Conservation (phyloP, 768 basidiomycete species). For the Rhodosporidiobolus sp. region DNA sequence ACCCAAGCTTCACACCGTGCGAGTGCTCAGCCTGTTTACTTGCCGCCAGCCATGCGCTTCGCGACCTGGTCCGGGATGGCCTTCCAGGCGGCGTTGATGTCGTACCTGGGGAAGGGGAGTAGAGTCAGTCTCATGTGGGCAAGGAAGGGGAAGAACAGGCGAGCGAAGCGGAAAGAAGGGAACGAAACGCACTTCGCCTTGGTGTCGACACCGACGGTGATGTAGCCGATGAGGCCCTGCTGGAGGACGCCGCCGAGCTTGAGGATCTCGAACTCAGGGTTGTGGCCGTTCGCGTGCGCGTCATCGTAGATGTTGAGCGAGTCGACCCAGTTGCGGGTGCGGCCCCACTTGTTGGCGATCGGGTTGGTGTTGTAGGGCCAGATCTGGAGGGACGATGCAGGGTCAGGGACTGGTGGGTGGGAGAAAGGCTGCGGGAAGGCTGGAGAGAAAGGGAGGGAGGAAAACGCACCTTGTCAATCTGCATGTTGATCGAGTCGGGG, state of each 20-base stretch:
- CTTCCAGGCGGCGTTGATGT: constrained; percentile 11
- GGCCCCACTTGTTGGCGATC: constrained; percentile 45
- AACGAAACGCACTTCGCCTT: constrained; percentile 12
- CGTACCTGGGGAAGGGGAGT: not conserved
- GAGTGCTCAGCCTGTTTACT: not conserved
- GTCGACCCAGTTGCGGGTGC: constrained; percentile 49
- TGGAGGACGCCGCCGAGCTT: constrained; percentile 46
- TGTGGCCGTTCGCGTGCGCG: constrained; percentile 46
- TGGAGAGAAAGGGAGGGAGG: not conserved
- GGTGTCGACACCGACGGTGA: constrained; percentile 46
- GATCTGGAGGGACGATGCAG: not conserved
- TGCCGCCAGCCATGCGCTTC: not conserved
- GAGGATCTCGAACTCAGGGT: constrained; percentile 46
- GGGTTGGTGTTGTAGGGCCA: constrained; percentile 46
- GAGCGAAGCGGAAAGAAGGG: no score
- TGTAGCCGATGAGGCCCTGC: constrained; percentile 47
- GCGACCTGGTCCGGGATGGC: constrained; percentile 3
- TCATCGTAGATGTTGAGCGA: constrained; percentile 47
- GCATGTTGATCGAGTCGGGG: constrained; percentile 46
- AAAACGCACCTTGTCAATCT: constrained; percentile 45
- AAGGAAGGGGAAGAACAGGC: not conserved
- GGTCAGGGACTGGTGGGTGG: no score
- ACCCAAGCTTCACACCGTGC: not conserved
- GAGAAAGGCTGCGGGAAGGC: no score
- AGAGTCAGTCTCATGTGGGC: not conserved